Base-by-base conservation (phyloP, 2,329 filamentous ascomycete species). In the Colletotrichum graminicola region DNA sequence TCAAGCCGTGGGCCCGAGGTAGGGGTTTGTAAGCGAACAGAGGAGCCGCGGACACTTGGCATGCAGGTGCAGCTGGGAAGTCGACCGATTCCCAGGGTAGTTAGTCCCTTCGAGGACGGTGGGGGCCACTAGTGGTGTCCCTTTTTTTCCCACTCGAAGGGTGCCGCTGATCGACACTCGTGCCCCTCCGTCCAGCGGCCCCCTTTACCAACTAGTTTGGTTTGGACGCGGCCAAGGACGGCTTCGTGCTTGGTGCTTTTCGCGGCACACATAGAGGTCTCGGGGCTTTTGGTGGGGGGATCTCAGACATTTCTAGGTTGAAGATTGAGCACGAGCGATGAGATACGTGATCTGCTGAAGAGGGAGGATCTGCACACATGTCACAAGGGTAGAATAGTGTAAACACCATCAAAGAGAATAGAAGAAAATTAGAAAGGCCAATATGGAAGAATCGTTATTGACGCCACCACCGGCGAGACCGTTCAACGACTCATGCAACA, bases 141-240 rank as follows among this genome's bases (percentile, higher is more conserved):
- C 36, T 49, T 47, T 29, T 21, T 43, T 56, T 47, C 45, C 64
- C 49, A 29, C 29, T 55, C 12, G 7, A 29, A 52, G 49, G 16
- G 52, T 69, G 52, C 55, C 59, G 68, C 64, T 71, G 68, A 71
- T 71, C 68, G 68, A 67, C 52, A 43, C 60, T 59, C 23, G n/a
- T 56, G 60, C 34, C 47, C 60, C 45, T 32, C 45, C 39, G n/a
- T 49, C 56, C 26, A 39, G 56, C 39, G 55, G 11, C 43, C 57
- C 57, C 29, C 1, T 10, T 36, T n/a, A 10, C 21, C 45, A 12
- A 18, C 21, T 41, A 5, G 41, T 43, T 26, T 39, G n/a, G 18
- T 26, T 26, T 16, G 32, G 43, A 62, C 12, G 55, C 36, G 34
- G 39, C 47, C 47, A 51, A 36, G 34, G 34, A 39, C 51, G 54